Evolutionary conservation across 805 yeast species (phyloP), one percentile per base, ranked within the genome.

Genomic region (Maudiozyma saulgeensis): DNA sequence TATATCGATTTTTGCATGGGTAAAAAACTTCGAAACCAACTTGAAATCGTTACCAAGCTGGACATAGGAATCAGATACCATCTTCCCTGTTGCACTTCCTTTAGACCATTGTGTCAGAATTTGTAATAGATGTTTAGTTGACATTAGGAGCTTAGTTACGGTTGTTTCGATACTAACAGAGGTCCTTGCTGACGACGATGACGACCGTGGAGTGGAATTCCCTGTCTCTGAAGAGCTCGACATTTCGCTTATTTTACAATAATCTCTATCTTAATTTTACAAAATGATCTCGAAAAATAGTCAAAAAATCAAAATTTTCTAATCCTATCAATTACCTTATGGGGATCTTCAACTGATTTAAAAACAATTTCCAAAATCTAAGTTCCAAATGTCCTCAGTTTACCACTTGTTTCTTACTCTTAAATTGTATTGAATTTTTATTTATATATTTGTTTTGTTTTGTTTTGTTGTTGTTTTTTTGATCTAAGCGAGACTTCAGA

Each of bases 41-140:
- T 91, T 82, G 72, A 89, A 93, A 66, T 91, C 97, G 61, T 90
- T 93, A 0, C 99, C 99, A 28, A 93, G 75, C 55, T 80, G 83
- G 15, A 93, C 99, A 64, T 88, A 93, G 3, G 89, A 85, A 58
- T 89, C 87, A 2, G 96, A 87, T 2, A 93, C 97, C 53, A 79
- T 87, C 49, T 79, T 78, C 43, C 90, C 98, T 23, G 82, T 76
- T 6, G 87, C 89, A n/a, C 77, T 74, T 21, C 79, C 80, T 52
- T 79, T 75, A 1, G 98, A 90, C 99, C 99, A 93, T 52, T 81
- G 87, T 0, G 95, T 87, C 46, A 93, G 70, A 16, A 87, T 77
- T 58, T 87, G 96, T n/a, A 93, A 71, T 12, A 91, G 72, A 50
- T 87, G 89, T 59, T 91, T 91, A 0, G 98, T 89, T 0, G 95